A percentile compares a stretch with the other conserved stretches of the same genome.
phyloP scores from a whole-genome alignment of 2,329 filamentous ascomycete species.

The Chaetomium globosum region DNA sequence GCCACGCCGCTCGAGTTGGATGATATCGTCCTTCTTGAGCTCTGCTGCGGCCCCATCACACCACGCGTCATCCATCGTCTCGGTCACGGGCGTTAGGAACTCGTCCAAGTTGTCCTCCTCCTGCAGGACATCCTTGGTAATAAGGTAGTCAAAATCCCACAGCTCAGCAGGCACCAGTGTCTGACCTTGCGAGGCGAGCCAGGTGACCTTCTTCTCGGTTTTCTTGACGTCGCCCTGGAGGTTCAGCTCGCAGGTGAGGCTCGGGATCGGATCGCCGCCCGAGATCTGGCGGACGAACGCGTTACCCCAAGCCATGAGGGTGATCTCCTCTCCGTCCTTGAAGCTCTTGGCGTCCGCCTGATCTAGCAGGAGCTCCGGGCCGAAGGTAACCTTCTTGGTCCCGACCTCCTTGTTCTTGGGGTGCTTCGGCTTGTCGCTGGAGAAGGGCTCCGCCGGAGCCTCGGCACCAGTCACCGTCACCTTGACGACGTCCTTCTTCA shows the following conservation, averaged over 20 bases:
- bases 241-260: conserved; percentile 81
- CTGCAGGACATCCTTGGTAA: conserved; percentile 92
- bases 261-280: conserved; percentile 60
- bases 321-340: conserved; percentile 85
- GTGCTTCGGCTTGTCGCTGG: conserved; percentile 81
- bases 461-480: conserved; percentile 70
- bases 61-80: conserved; percentile 71
- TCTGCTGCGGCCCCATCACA: conserved; percentile 79
- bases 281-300: conserved; percentile 72
- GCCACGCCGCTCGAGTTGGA: conserved; percentile 92
- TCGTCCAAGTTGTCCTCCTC: conserved; percentile 85
- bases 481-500: conserved; percentile 70
- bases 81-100: conserved; percentile 75
- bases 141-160: conserved; percentile 92
- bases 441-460: conserved; percentile 62
- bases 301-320: conserved; percentile 96
- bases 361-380: conserved; percentile 75
- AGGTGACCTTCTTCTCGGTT: conserved; percentile 95
- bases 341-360: conserved; percentile 84
- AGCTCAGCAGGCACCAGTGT: conserved; percentile 79
- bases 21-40: conserved; percentile 84
- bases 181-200: conserved; percentile 77
- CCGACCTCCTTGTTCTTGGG: conserved; percentile 85
- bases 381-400: conserved; percentile 81
- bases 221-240: conserved; percentile 91